Conservation (phyloP, 202 grass and related monocot species). For the Setaria italica region DNA sequence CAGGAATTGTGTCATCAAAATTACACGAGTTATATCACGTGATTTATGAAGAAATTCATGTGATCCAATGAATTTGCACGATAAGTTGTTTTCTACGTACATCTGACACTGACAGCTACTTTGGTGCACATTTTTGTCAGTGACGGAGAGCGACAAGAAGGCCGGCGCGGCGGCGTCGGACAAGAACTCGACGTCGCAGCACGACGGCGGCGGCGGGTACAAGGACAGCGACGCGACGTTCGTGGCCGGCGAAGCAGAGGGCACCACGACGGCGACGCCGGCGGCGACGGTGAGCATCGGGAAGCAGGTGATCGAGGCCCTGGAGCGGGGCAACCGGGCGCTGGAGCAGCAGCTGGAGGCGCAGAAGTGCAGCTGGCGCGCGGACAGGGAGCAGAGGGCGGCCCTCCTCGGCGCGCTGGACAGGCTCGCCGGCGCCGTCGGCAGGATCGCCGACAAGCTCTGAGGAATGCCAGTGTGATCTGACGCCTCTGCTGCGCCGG, state of each 20-base stretch:
- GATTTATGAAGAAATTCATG: not conserved
- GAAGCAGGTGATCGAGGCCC: constrained; percentile 54
- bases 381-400: constrained; percentile 56
- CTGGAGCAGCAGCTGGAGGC: constrained; percentile 58
- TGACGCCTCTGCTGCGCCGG: not conserved
- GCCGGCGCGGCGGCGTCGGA: constrained; percentile 39
- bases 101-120: no score
- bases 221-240: constrained; percentile 58
- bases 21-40: not conserved
- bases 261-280: constrained; percentile 24
- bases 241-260: constrained; percentile 30
- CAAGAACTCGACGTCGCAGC: constrained; percentile 60
- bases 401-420: constrained; percentile 45
- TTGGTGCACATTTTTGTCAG: not conserved
- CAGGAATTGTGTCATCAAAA: not conserved
- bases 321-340: constrained; percentile 59
- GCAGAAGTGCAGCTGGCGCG: constrained; percentile 37
- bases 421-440: constrained; percentile 58
- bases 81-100: not conserved
- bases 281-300: constrained; percentile 40
- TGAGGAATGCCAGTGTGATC: not conserved
- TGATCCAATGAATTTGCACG: not conserved
- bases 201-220: constrained; percentile 14
- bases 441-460: constrained; percentile 68
- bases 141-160: constrained; percentile 48